Evolutionary conservation across 1,284 basidiomycete genomes (phyloP).

Genomic region (Thelephora terrestris): DNA sequence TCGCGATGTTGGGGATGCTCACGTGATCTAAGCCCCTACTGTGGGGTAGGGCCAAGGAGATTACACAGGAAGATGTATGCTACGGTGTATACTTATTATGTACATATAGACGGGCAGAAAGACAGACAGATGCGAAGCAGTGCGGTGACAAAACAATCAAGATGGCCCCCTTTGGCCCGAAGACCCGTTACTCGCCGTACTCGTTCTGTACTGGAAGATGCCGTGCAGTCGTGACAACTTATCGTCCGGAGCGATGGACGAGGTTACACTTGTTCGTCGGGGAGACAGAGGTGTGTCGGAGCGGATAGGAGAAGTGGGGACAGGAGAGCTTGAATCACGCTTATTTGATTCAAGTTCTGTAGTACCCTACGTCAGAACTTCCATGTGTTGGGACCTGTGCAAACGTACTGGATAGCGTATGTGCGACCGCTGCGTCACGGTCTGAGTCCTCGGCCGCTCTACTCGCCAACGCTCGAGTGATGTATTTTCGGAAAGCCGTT

Average conservation of each 20-base stretch:
- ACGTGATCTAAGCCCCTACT: no score
- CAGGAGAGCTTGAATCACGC: constrained; percentile 13
- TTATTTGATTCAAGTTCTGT: constrained; percentile 58
- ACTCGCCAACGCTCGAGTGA: constrained; percentile 71
- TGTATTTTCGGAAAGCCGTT: constrained; percentile 76
- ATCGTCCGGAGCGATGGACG: constrained; percentile 32
- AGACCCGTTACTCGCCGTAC: constrained; percentile 52
- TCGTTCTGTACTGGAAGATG: constrained; percentile 73
- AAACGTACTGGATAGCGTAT: constrained; percentile 67
- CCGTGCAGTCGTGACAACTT: constrained; percentile 66
- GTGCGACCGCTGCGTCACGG: constrained; percentile 62
- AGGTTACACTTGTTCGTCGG: constrained; percentile 20
- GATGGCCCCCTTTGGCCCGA: not conserved
- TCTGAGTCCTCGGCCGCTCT: constrained; percentile 81
- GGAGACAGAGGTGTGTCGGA: constrained; percentile 22
- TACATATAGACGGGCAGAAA: no score
- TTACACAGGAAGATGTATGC: no score
- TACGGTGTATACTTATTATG: no score
- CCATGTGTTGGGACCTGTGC: not conserved
- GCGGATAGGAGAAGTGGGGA: constrained; percentile 5
- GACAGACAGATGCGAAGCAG: not conserved
- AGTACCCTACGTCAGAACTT: constrained; percentile 6
- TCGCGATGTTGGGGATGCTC: no score
- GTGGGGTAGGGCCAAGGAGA: no score
- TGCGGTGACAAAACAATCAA: not conserved